Percentiles rank a stretch among this genome's conserved stretches.
Conservation (phyloP, 495 filamentous ascomycete genomes). For the Penicillium robsamsonii region DNA sequence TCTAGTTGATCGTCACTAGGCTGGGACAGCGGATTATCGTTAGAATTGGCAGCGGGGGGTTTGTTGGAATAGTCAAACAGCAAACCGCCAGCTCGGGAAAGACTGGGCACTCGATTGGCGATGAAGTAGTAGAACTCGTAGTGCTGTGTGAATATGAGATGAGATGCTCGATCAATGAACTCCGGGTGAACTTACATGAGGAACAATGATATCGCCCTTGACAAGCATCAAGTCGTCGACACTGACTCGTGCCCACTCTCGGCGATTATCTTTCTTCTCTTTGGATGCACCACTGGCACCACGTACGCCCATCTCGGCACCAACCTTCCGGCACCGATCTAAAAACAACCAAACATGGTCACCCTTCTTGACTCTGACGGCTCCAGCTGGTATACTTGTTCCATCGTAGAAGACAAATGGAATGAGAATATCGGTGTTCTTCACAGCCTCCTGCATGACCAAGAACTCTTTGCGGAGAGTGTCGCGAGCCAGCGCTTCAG, state of each 20-base stretch:
- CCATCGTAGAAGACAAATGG: slow-evolving; percentile 99
- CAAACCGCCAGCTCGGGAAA: slow-evolving; percentile 48
- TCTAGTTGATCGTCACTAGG: slow-evolving; percentile 59
- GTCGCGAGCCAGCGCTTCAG: slow-evolving; percentile 81
- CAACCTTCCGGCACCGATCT: slow-evolving; percentile 85
- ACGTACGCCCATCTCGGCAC: slow-evolving; percentile 74
- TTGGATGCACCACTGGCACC: slow-evolving; percentile 54
- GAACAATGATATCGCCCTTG: slow-evolving; percentile 86
- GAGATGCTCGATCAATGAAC: background rate
- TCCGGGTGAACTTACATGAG: slow-evolving; percentile 66
- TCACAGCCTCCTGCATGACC: slow-evolving; percentile 78
- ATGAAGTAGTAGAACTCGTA: slow-evolving; percentile 97
- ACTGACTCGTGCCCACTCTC: slow-evolving; percentile 89
- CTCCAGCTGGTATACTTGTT: slow-evolving; percentile 85
- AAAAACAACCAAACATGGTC: slow-evolving; percentile 89
- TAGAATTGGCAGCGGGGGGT: slow-evolving; percentile 35
- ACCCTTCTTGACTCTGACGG: slow-evolving; percentile 85
- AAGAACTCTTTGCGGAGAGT: slow-evolving; percentile 82
- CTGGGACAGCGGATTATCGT: slow-evolving; percentile 46
- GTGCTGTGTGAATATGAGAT: slow-evolving; percentile 58
- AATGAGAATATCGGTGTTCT: slow-evolving; percentile 83
- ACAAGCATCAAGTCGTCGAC: slow-evolving; percentile 98
- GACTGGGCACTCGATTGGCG: slow-evolving; percentile 76
- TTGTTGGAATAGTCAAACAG: slow-evolving; percentile 79
- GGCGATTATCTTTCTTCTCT: slow-evolving; percentile 56